These are phyloP conservation scores for Biscutella laevigata DNA, from an alignment of 441 rosid genomes.

Conservation along the genomic window DNA sequence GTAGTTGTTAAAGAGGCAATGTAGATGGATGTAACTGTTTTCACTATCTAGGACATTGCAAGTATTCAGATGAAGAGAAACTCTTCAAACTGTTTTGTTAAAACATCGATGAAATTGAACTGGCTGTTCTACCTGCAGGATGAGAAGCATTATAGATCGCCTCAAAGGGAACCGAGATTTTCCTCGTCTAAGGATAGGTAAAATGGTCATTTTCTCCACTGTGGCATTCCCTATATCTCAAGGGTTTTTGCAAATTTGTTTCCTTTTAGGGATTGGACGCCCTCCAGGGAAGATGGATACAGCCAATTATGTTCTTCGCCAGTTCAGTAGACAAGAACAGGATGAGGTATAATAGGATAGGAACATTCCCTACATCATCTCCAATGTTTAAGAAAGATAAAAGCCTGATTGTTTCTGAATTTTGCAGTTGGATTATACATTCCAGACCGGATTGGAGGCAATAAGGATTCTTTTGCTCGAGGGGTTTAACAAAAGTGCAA, in stretches of 20 bases:
- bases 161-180: constrained; percentile 84
- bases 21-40: not conserved
- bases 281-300: constrained; percentile 93
- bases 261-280: constrained; percentile 70
- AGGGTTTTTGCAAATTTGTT: not conserved
- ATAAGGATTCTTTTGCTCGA: constrained; percentile 59
- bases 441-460: constrained; percentile 59
- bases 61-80: constrained; percentile 8
- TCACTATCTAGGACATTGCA: too few relatives aligned
- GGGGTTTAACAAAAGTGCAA: constrained; percentile 76
- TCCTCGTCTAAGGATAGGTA: constrained; percentile 91
- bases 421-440: constrained; percentile 68
- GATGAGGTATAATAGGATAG: constrained; percentile 43
- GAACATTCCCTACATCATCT: not conserved
- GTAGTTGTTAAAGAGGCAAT: not conserved
- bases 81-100: not conserved
- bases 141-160: constrained; percentile 77
- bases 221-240: not conserved
- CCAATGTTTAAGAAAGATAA: not conserved
- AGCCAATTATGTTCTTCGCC: constrained; percentile 56
- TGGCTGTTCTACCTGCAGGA: constrained; percentile 34
- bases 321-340: constrained; percentile 62
- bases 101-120: not conserved
- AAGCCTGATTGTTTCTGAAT: not conserved
- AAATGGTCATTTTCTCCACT: not conserved